These are phyloP conservation scores for Gnomoniopsis sp. DNA, from an alignment of 2,329 filamentous ascomycete species.

Conservation along the genomic window DNA sequence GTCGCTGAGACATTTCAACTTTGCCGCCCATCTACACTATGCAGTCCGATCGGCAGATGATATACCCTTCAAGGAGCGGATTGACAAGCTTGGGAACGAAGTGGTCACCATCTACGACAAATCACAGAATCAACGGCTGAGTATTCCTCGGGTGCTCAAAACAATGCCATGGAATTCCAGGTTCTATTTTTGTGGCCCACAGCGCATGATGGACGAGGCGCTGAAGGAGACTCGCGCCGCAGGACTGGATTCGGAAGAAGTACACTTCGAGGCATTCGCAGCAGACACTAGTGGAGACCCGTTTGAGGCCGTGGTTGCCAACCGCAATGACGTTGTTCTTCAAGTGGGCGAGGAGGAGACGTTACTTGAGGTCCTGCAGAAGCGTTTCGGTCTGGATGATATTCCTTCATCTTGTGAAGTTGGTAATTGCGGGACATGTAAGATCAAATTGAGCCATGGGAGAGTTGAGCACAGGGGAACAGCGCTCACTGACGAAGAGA, in stretches of 20 bases:
- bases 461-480: constrained; percentile 47
- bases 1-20: constrained; percentile 40
- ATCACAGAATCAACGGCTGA: constrained; percentile 46
- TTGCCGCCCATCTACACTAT: constrained; percentile 54
- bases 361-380: constrained; percentile 44
- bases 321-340: constrained; percentile 35
- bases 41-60: constrained; percentile 51
- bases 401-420: constrained; percentile 50
- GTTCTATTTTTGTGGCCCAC: constrained; percentile 60
- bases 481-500: constrained; percentile 43
- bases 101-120: constrained; percentile 51
- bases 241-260: constrained; percentile 44
- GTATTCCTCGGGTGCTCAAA: constrained; percentile 44
- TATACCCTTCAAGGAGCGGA: constrained; percentile 49
- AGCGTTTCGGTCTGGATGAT: constrained; percentile 35
- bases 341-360: constrained; percentile 46
- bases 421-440: constrained; percentile 53
- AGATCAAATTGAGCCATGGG: constrained; percentile 38
- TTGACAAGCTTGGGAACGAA: constrained; percentile 36
- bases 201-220: constrained; percentile 53
- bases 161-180: constrained; percentile 50
- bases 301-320: constrained; percentile 53
- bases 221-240: constrained; percentile 35
- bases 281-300: constrained; percentile 53
- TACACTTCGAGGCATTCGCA: constrained; percentile 60